Conservation (phyloP, 768 basidiomycete species). For the Suillus subluteus region DNA sequence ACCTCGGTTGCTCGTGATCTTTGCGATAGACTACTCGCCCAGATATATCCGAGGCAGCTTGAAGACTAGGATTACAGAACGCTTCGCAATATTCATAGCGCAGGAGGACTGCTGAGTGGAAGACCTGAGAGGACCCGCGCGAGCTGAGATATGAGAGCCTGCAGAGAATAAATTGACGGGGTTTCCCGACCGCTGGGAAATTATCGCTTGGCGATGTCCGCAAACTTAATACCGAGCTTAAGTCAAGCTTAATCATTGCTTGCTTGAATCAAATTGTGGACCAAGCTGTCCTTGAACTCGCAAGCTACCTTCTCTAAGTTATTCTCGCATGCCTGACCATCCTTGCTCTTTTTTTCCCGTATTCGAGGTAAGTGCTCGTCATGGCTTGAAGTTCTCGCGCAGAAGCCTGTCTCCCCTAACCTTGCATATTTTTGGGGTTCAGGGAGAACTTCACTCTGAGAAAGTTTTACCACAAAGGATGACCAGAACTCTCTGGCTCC, state of each 20-base stretch:
- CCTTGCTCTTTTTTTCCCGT: not conserved
- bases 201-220: not conserved
- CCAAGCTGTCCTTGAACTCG: not conserved
- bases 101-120: not conserved
- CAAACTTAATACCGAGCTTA: not conserved
- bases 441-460: not conserved
- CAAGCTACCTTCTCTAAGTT: not conserved
- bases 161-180: not conserved
- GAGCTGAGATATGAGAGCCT: not conserved
- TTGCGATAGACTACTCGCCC: not conserved
- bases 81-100: not conserved
- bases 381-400: not conserved
- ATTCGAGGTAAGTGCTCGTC: not conserved
- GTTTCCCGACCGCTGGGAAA: too few species aligned
- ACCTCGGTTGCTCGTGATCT: not conserved
- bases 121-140: not conserved
- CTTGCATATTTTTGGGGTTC: not conserved
- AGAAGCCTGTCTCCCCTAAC: not conserved
- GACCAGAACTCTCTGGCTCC: not conserved
- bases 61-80: not conserved
- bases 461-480: not conserved
- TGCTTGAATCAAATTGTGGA: not conserved
- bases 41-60: not conserved
- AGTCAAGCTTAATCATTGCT: not conserved
- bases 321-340: not conserved